Conservation (phyloP, 805 yeast species). For the Brettanomyces bruxellensis region DNA sequence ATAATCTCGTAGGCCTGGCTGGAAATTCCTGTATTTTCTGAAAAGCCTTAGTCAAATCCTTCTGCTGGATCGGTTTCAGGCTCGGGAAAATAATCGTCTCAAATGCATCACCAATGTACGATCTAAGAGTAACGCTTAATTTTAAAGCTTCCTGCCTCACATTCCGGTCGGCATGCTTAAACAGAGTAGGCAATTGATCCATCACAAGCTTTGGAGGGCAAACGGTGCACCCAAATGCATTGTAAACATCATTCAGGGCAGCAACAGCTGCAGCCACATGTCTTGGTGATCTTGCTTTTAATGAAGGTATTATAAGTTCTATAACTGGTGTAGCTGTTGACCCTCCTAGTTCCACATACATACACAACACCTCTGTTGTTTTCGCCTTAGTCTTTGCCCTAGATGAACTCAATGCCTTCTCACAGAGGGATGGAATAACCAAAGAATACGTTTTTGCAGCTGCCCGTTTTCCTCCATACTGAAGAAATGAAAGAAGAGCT, state of each 20-base stretch:
- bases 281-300: slow-evolving; percentile 64
- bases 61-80: slow-evolving; percentile 87
- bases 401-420: slow-evolving; percentile 71
- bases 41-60: slow-evolving; percentile 67
- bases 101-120: slow-evolving; percentile 63
- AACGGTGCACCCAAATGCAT: slow-evolving; percentile 54
- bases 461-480: slow-evolving; percentile 42
- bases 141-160: slow-evolving; percentile 74
- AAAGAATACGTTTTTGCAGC: slow-evolving; percentile 32
- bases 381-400: slow-evolving; percentile 67
- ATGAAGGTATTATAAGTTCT: slow-evolving; percentile 55
- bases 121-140: slow-evolving; percentile 59
- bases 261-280: slow-evolving; percentile 58
- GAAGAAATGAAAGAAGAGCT: slow-evolving; percentile 45
- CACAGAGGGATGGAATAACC: slow-evolving; percentile 50
- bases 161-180: slow-evolving; percentile 77
- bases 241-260: slow-evolving; percentile 47
- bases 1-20: slow-evolving; percentile 46
- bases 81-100: slow-evolving; percentile 53
- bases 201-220: slow-evolving; percentile 51
- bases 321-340: slow-evolving; percentile 51
- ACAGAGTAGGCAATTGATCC: slow-evolving; percentile 53
- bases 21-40: slow-evolving; percentile 32
- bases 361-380: slow-evolving; percentile 51
- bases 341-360: slow-evolving; percentile 52